Evolutionary conservation across 1,284 basidiomycete genomes (phyloP).

Genomic region (Pyrrhoderma noxium): DNA sequence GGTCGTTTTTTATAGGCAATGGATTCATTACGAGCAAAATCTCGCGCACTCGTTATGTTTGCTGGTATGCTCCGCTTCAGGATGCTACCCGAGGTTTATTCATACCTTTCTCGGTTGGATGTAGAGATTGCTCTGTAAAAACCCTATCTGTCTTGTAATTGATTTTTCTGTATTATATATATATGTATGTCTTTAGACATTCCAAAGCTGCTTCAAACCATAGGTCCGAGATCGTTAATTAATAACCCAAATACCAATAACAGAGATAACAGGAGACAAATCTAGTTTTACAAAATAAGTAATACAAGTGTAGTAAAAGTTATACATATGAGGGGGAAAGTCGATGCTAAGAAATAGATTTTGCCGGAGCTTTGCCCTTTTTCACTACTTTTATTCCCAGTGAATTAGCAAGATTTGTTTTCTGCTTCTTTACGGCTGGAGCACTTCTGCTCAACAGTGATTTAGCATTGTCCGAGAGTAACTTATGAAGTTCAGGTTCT

Average conservation of each 20-base stretch:
- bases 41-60: slow-evolving; percentile 79
- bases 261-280: not conserved
- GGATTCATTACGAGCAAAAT: slow-evolving; percentile 58
- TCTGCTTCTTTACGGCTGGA: slow-evolving; percentile 56
- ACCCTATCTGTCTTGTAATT: not conserved
- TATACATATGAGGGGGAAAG: not conserved
- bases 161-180: not conserved
- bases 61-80: slow-evolving; percentile 83
- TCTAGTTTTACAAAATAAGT: slow-evolving; percentile 14
- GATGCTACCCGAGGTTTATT: slow-evolving; percentile 87
- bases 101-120: slow-evolving; percentile 72
- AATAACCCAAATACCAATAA: too few relatives aligned
- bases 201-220: not conserved
- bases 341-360: slow-evolving; percentile 20
- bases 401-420: slow-evolving; percentile 48
- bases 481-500: slow-evolving; percentile 63
- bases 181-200: not conserved
- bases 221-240: too few relatives aligned
- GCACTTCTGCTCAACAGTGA: slow-evolving; percentile 51
- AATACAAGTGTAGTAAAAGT: slow-evolving; percentile 17
- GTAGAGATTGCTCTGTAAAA: slow-evolving; percentile 66
- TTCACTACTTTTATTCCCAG: slow-evolving; percentile 76
- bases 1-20: slow-evolving; percentile 45
- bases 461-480: slow-evolving; percentile 69
- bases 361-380: slow-evolving; percentile 30